Evolutionary conservation across 2,329 filamentous ascomycete genomes (phyloP), one percentile per base, ranked within the genome.

Genomic region (Truncatella angustata): DNA sequence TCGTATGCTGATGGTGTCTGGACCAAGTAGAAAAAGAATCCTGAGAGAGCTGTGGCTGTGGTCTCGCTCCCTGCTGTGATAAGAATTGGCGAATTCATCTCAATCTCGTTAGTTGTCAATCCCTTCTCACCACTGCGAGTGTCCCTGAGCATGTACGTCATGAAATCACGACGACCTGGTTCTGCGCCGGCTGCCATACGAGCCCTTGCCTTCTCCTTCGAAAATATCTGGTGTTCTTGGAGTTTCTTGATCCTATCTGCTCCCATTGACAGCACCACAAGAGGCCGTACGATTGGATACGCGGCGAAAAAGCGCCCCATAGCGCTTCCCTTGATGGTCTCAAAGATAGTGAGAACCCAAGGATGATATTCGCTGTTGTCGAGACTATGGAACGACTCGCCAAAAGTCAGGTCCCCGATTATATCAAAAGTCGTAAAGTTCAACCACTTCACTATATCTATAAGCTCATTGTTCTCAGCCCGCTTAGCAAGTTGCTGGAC

Each of bases 21-120:
- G 14, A 49, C 18, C 9, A 49, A 18, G 20, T 21, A 39, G 18
- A 24, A 24, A 14, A 37, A 16, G 11, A 14, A 36, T 7, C 45
- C 45, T 4, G 45, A 42, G 2, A 55, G 50, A 14, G 50, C 24
- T 16, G 43, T 50, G 20, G 50, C 53, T 7, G 53, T 53, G 10
- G 51, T 51, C 14, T 58, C 56, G 54, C 43, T 46, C 14, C 43
- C 43, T 16, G 43, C 43, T 16, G 26, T 32, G 2, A 28, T 34
- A 11, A 46, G 18, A 10, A 46, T 24, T 24, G 40, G 72, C 1
- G 62, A 58, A 49, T 66, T 58, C 16, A 73, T 64, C 48, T 70
- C 65, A 0, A 46, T n/a, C 58, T 14, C 51, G 32, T 0, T 60
- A 53, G 23, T 69, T 49, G 1, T 12, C 46, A 11, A n/a, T n/a